phyloP scores from a whole-genome alignment of 2,329 filamentous ascomycete species.

The Xylariaceae sp. region DNA sequence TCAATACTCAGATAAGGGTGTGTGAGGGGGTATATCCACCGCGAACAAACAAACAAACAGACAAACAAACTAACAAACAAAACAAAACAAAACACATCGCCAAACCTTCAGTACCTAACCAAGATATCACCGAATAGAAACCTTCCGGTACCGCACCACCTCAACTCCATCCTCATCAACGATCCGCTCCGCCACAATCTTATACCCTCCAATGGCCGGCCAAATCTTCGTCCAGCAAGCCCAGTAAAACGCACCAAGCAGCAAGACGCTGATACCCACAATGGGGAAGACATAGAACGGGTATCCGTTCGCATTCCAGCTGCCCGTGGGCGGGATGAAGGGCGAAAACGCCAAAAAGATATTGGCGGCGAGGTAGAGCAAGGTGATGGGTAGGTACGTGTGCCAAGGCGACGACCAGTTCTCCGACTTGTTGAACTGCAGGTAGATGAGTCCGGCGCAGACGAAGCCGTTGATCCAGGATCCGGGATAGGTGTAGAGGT shows the following conservation, averaged over 20 bases:
- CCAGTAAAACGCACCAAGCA: slow-evolving; percentile 50
- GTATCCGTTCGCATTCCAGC: slow-evolving; percentile 44
- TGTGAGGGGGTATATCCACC: too few species aligned
- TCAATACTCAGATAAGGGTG: too few species aligned
- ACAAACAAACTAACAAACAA: too few species aligned
- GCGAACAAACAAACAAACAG: too few species aligned
- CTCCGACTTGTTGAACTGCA: slow-evolving; percentile 45
- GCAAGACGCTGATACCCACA: slow-evolving; percentile 46
- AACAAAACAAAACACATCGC: neutral
- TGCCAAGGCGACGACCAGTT: slow-evolving; percentile 50
- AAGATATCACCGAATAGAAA: slow-evolving; percentile 21
- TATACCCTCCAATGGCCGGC: slow-evolving; percentile 45
- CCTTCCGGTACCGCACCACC: slow-evolving; percentile 29
- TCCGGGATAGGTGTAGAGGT: slow-evolving; percentile 50
- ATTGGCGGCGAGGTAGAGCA: slow-evolving; percentile 47
- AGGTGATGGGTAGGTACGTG: slow-evolving; percentile 41
- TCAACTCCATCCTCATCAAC: slow-evolving; percentile 35
- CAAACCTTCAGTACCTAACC: neutral
- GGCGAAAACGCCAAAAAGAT: slow-evolving; percentile 49
- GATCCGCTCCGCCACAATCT: slow-evolving; percentile 40
- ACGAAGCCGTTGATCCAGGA: slow-evolving; percentile 51
- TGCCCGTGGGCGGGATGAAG: slow-evolving; percentile 48
- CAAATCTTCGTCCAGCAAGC: slow-evolving; percentile 45
- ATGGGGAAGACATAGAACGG: slow-evolving; percentile 53
- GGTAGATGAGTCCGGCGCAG: slow-evolving; percentile 45